Conservation (phyloP, 75 land plant genomes). For the Selaginella tamariscina region DNA sequence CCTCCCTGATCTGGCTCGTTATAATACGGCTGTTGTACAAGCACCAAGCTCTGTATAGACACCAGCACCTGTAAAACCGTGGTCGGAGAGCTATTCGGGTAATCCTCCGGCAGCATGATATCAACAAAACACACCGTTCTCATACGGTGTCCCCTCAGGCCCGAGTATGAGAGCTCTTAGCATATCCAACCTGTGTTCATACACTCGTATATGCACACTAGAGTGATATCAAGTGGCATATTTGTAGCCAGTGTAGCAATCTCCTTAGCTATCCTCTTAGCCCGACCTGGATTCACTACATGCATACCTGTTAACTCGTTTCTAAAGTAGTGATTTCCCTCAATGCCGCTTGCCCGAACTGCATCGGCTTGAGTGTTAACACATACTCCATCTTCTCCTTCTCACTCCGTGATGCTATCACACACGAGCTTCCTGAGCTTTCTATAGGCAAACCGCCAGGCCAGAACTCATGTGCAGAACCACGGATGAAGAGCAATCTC, state of each 20-base stretch:
- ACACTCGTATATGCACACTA: conserved; percentile 32
- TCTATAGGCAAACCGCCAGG: background rate
- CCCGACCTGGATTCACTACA: background rate
- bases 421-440: background rate
- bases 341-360: background rate
- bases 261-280: conserved; percentile 20
- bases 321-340: background rate
- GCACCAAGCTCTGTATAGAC: conserved; percentile 32
- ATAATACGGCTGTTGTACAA: conserved; percentile 30
- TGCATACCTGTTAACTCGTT: background rate
- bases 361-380: background rate
- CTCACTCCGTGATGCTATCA: background rate
- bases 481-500: background rate
- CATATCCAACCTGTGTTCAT: conserved; percentile 25
- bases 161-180: conserved; percentile 31
- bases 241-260: conserved; percentile 24
- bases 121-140: conserved; percentile 37
- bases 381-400: background rate
- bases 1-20: conserved; percentile 32
- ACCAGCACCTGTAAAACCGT: conserved; percentile 35
- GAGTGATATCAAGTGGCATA: conserved; percentile 37
- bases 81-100: conserved; percentile 32
- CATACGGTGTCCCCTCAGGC: conserved; percentile 32
- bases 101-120: conserved; percentile 23
- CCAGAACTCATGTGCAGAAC: background rate